phyloP scores from a whole-genome alignment of 352 stramenopile species.

The Aphanomyces astaci region DNA sequence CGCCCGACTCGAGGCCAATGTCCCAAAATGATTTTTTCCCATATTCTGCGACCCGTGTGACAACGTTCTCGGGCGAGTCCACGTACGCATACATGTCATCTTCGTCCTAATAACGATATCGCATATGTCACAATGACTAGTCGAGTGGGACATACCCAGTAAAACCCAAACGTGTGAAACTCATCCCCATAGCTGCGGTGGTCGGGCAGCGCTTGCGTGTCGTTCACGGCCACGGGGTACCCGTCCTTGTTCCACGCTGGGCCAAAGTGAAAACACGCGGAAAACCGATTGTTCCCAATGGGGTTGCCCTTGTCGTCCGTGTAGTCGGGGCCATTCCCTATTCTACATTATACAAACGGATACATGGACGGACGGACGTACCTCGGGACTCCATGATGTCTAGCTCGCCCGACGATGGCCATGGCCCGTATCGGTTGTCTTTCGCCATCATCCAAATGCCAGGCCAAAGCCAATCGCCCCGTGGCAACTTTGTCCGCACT shows the following conservation, averaged over 20 bases:
- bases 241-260: conserved; percentile 20
- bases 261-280: conserved; percentile 20
- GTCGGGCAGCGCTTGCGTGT: conserved; percentile 15
- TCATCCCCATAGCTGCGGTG: conserved; percentile 17
- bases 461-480: conserved; percentile 34
- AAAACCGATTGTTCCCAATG: conserved; percentile 20
- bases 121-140: not conserved
- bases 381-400: conserved; percentile 36
- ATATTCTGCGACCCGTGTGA: conserved; percentile 4
- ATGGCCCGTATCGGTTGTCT: conserved; percentile 30
- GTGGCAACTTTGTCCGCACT: conserved; percentile 31
- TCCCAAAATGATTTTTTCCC: conserved; percentile 19
- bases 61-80: conserved; percentile 6
- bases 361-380: not conserved
- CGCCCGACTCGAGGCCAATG: conserved; percentile 6
- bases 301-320: conserved; percentile 18
- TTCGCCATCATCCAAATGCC: conserved; percentile 38
- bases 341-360: not conserved
- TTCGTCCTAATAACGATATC: not conserved
- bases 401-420: conserved; percentile 34
- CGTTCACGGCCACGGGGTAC: conserved; percentile 15
- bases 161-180: conserved; percentile 22
- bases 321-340: conserved; percentile 15
- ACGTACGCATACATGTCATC: conserved; percentile 20
- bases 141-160: conserved; percentile 9